Percentiles rank a stretch among this genome's conserved stretches.
Conservation (phyloP, 2,329 filamentous ascomycete genomes). For the Cytospora piceae region DNA sequence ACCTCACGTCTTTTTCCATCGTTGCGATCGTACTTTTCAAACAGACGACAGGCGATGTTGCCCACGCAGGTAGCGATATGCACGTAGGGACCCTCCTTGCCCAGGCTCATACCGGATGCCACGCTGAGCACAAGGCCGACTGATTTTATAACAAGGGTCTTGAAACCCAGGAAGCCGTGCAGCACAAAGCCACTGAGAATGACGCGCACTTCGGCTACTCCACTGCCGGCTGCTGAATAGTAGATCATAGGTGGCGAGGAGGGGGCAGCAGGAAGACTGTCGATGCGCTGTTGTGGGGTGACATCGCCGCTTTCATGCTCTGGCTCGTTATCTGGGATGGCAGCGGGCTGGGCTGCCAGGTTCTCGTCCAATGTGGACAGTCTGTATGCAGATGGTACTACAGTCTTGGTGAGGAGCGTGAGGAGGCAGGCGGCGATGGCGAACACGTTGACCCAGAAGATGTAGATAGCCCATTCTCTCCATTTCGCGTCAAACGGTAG, state of each 20-base stretch:
- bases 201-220: slow-evolving; percentile 95
- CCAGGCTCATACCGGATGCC: slow-evolving; percentile 87
- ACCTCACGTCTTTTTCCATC: slow-evolving; percentile 94
- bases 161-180: slow-evolving; percentile 90
- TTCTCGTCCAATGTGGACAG: slow-evolving; percentile 93
- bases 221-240: slow-evolving; percentile 93
- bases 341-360: slow-evolving; percentile 67
- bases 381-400: slow-evolving; percentile 85
- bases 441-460: slow-evolving; percentile 71
- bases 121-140: slow-evolving; percentile 84
- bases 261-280: slow-evolving; percentile 36
- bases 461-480: slow-evolving; percentile 79
- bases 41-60: slow-evolving; percentile 93
- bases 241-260: slow-evolving; percentile 77
- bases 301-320: slow-evolving; percentile 50
- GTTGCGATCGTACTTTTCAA: slow-evolving; percentile 90
- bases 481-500: slow-evolving; percentile 55
- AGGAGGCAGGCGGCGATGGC: slow-evolving; percentile 75
- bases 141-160: slow-evolving; percentile 85
- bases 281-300: slow-evolving; percentile 47
- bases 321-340: slow-evolving; percentile 44
- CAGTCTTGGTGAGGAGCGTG: slow-evolving; percentile 88
- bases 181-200: slow-evolving; percentile 98
- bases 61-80: slow-evolving; percentile 95
- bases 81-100: slow-evolving; percentile 96